Evolutionary conservation across 1,139 yeast species (phyloP).

Genomic region (Debaryomyces singareniensis): DNA sequence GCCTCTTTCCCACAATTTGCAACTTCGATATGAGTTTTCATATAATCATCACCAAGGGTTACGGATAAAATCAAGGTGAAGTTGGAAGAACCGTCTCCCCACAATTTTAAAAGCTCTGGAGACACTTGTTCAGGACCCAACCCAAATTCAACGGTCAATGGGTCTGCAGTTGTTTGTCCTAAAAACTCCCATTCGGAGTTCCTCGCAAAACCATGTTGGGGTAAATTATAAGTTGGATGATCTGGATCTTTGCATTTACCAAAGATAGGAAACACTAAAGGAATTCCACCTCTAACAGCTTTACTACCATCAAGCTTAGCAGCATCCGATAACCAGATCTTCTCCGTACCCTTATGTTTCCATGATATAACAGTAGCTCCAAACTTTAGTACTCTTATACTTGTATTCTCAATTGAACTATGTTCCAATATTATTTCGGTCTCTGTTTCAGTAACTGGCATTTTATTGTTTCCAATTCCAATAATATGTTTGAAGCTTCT

Average conservation of each 20-base stretch:
- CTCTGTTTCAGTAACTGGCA: conserved; percentile 61
- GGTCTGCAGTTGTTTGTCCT: conserved; percentile 59
- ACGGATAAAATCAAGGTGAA: conserved; percentile 75
- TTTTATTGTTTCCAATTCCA: too few species aligned
- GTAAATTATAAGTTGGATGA: conserved; percentile 46
- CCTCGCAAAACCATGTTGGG: conserved; percentile 96
- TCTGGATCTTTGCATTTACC: conserved; percentile 52
- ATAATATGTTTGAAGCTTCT: too few species aligned
- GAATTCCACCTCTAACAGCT: conserved; percentile 96
- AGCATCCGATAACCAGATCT: conserved; percentile 55
- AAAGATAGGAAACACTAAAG: conserved; percentile 91
- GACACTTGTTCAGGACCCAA: conserved; percentile 78
- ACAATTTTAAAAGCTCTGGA: conserved; percentile 50
- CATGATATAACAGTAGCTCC: conserved; percentile 91
- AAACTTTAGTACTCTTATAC: conserved; percentile 63
- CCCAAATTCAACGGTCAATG: conserved; percentile 79
- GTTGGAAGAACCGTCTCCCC: conserved; percentile 49
- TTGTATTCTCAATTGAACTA: conserved; percentile 46
- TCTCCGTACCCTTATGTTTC: conserved; percentile 63
- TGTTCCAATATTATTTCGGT: conserved; percentile 56
- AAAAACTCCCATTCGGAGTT: conserved; percentile 85
- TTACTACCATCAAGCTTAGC: conserved; percentile 86
- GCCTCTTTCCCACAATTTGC: conserved; percentile 57
- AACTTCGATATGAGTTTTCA: conserved; percentile 68
- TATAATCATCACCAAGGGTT: conserved; percentile 43